These are phyloP conservation scores for Suillus sp. DNA, from an alignment of 768 basidiomycete genomes.

Conservation along the genomic window DNA sequence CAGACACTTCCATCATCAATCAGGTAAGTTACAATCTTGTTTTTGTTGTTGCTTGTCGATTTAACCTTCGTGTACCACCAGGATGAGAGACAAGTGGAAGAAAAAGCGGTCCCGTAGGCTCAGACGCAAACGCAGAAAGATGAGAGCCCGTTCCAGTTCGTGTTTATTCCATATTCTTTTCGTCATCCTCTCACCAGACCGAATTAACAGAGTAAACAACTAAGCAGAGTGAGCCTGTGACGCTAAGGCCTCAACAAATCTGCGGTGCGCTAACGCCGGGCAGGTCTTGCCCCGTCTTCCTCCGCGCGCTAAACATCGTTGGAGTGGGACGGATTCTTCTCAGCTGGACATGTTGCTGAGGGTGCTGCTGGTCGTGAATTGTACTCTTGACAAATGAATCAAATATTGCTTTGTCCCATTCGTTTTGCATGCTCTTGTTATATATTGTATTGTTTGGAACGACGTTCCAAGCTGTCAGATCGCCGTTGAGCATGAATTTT, in stretches of 20 bases:
- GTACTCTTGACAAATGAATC: slow-evolving; percentile 16
- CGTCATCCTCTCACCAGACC: slow-evolving; percentile 4
- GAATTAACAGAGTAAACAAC: slow-evolving; percentile 39
- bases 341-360: slow-evolving; percentile 12
- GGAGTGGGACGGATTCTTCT: slow-evolving; percentile 10
- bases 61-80: slow-evolving; percentile 23
- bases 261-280: slow-evolving; percentile 11
- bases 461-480: background rate
- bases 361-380: slow-evolving; percentile 13
- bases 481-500: background rate
- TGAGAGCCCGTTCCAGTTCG: slow-evolving; percentile 92
- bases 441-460: background rate
- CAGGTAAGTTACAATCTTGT: slow-evolving; percentile 25
- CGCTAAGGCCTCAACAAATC: slow-evolving; percentile 12
- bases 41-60: background rate
- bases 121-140: slow-evolving; percentile 94
- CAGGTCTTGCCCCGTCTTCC: slow-evolving; percentile 8
- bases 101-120: slow-evolving; percentile 93
- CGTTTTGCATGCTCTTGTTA: background rate
- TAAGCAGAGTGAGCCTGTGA: slow-evolving; percentile 31
- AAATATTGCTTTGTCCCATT: slow-evolving; percentile 12
- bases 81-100: slow-evolving; percentile 98
- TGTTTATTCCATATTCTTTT: slow-evolving; percentile 24
- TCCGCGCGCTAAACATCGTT: slow-evolving; percentile 6
- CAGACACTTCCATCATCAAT: slow-evolving; percentile 34